These are phyloP conservation scores for Aspergillus steynii DNA, from an alignment of 495 filamentous ascomycete species.

Conservation along the genomic window DNA sequence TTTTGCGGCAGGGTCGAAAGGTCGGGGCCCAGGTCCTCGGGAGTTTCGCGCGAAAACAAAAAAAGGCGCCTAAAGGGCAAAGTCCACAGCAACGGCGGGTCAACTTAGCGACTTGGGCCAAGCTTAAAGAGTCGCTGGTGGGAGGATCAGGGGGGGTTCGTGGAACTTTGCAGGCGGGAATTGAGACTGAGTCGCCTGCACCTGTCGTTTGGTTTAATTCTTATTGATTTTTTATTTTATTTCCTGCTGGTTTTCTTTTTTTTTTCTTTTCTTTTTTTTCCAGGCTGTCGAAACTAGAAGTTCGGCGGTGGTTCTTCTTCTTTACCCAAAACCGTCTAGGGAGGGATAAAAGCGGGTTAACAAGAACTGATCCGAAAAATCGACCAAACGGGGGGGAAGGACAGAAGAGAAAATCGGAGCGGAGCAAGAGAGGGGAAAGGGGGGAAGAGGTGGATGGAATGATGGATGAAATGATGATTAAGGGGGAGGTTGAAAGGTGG, in stretches of 20 bases:
- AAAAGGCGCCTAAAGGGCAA: conserved; percentile 26
- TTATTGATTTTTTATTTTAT: background rate
- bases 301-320: background rate
- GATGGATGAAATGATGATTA: conserved; percentile 18
- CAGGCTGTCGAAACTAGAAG: background rate
- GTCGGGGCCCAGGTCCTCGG: conserved; percentile 30
- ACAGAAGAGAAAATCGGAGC: conserved; percentile 12
- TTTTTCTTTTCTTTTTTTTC: background rate
- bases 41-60: conserved; percentile 28
- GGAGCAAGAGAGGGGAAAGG: conserved; percentile 23
- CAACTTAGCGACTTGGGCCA: conserved; percentile 27
- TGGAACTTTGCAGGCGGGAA: conserved; percentile 23
- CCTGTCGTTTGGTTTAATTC: background rate
- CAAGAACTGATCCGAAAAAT: conserved; percentile 1
- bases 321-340: conserved; percentile 4
- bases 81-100: conserved; percentile 34
- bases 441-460: conserved; percentile 2
- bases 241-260: background rate
- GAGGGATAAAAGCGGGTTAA: conserved; percentile 8
- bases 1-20: conserved; percentile 27
- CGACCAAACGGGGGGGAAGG: conserved; percentile 4
- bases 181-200: conserved; percentile 10
- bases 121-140: conserved; percentile 23
- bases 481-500: conserved; percentile 15
- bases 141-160: conserved; percentile 27